phyloP scores from a whole-genome alignment of 1,284 basidiomycete species.

The Heterobasidion occidentale region DNA sequence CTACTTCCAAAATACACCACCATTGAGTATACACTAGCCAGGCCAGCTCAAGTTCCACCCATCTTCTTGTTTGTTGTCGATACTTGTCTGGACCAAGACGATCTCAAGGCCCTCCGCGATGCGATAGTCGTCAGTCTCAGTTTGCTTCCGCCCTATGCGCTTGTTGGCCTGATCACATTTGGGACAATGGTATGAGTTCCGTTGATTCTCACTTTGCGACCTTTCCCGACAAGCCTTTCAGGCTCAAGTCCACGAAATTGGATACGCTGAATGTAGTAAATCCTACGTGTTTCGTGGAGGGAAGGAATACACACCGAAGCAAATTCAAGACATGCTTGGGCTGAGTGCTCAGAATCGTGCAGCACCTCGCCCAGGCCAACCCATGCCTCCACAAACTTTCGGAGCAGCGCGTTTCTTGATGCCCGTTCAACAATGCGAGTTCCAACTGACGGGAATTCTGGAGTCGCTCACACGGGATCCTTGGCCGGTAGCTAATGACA shows the following conservation, averaged over 20 bases:
- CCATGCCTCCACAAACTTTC: slow-evolving; percentile 76
- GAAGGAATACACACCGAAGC: slow-evolving; percentile 97
- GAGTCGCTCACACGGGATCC: slow-evolving; percentile 89
- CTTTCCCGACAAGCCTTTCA: slow-evolving; percentile 21
- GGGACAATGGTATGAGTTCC: slow-evolving; percentile 81
- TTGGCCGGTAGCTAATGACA: slow-evolving; percentile 96
- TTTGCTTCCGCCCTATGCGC: slow-evolving; percentile 86
- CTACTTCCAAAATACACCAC: slow-evolving; percentile 98
- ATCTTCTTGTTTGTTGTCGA: slow-evolving; percentile 97
- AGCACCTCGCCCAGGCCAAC: slow-evolving; percentile 79
- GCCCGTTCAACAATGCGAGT: slow-evolving; percentile 91
- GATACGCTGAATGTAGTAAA: slow-evolving; percentile 94
- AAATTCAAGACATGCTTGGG: slow-evolving; percentile 98
- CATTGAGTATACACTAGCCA: slow-evolving; percentile 95
- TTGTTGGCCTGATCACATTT: slow-evolving; percentile 93
- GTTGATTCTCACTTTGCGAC: background rate
- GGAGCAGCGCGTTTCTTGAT: slow-evolving; percentile 93
- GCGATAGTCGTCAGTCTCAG: slow-evolving; percentile 90
- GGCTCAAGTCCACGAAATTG: slow-evolving; percentile 98
- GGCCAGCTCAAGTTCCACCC: slow-evolving; percentile 88
- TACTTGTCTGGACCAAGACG: slow-evolving; percentile 94
- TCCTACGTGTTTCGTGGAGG: slow-evolving; percentile 98
- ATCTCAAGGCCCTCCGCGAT: slow-evolving; percentile 91
- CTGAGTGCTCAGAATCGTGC: slow-evolving; percentile 72
- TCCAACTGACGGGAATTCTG: slow-evolving; percentile 92